These are phyloP conservation scores for Nymphaea thermarum DNA, from an alignment of 164 flowering plant genomes.

Conservation along the genomic window DNA sequence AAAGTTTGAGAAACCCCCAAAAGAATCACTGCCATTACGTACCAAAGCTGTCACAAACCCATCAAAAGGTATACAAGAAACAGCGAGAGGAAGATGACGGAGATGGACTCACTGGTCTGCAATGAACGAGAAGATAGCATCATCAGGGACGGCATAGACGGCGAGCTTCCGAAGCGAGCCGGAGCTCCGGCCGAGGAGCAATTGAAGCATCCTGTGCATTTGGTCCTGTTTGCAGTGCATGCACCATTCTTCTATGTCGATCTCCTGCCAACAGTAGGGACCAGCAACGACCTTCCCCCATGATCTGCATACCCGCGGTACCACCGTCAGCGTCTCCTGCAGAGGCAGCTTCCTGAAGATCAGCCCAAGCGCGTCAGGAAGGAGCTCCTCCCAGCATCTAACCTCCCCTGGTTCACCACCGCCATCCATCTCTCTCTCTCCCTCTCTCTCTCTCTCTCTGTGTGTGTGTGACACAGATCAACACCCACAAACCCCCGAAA, in stretches of 20 bases:
- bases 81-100: neutral
- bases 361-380: constrained; percentile 70
- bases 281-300: constrained; percentile 63
- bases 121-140: constrained; percentile 33
- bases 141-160: constrained; percentile 28
- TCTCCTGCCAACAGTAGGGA: constrained; percentile 96
- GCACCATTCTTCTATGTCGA: constrained; percentile 83
- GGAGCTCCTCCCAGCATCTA: constrained; percentile 65
- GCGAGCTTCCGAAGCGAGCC: constrained; percentile 54
- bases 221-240: constrained; percentile 18
- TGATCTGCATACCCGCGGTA: constrained; percentile 83
- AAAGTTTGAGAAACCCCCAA: neutral
- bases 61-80: neutral
- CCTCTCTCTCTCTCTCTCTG: neutral
- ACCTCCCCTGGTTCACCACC: constrained; percentile 40
- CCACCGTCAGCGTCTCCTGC: constrained; percentile 50
- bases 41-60: neutral
- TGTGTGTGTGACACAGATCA: neutral
- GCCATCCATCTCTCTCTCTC: constrained; percentile 2
- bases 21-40: neutral
- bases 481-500: too few relatives aligned
- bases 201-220: constrained; percentile 42
- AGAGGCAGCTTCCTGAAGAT: constrained; percentile 66
- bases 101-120: constrained; percentile 50
- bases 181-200: constrained; percentile 46